phyloP scores from a whole-genome alignment of 805 yeast genomes.

The Saccharomyces jurei region DNA sequence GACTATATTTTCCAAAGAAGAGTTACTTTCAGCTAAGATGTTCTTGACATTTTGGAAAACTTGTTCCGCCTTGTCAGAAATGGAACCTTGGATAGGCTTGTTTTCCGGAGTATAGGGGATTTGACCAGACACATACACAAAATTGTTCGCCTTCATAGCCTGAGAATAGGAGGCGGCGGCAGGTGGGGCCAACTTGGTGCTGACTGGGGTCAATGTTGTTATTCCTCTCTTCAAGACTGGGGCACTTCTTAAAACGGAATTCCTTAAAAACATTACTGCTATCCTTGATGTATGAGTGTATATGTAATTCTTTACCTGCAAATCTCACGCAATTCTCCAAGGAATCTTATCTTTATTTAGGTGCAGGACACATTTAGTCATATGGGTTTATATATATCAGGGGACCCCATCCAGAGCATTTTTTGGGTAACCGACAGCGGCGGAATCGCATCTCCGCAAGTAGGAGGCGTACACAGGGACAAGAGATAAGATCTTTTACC shows the following conservation, averaged over 20 bases:
- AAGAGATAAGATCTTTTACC: background rate
- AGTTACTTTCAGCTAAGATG: slow-evolving; percentile 76
- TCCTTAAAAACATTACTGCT: background rate
- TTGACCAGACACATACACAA: slow-evolving; percentile 89
- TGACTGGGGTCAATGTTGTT: slow-evolving; percentile 32
- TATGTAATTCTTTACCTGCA: background rate
- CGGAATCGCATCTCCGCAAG: background rate
- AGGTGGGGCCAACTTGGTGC: slow-evolving; percentile 75
- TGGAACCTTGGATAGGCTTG: slow-evolving; percentile 66
- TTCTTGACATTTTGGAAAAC: slow-evolving; percentile 56
- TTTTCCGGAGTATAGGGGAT: slow-evolving; percentile 79
- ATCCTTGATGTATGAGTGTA: background rate
- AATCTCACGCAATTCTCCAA: background rate
- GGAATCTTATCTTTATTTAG: background rate
- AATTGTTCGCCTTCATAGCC: slow-evolving; percentile 82
- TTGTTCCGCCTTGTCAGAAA: slow-evolving; percentile 69
- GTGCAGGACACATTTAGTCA: background rate
- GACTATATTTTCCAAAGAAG: slow-evolving; percentile 72
- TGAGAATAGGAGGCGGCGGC: slow-evolving; percentile 96
- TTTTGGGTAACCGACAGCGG: background rate
- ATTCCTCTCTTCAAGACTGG: background rate
- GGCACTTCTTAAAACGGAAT: background rate
- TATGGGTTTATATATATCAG: background rate
- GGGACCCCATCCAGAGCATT: background rate
- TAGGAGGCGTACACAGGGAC: background rate